Conservation (phyloP, 257 asterid species). For the Solanum raphanifolium region DNA sequence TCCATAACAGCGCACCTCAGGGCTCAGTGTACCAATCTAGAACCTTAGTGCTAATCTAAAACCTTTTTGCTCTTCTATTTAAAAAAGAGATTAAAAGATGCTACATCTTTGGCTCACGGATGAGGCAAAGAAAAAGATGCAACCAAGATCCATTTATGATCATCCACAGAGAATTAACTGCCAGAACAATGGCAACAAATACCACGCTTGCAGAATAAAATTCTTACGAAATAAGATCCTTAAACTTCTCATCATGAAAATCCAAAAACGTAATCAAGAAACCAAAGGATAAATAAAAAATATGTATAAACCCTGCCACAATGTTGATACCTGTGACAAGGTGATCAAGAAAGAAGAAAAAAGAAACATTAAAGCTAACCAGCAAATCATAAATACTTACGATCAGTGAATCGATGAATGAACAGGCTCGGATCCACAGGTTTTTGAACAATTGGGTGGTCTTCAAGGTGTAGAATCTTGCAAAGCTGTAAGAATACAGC, state of each 20-base stretch:
- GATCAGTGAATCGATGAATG: constrained; percentile 68
- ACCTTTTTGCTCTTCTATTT: neutral
- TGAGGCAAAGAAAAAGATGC: neutral
- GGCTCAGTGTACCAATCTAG: neutral
- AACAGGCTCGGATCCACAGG: constrained; percentile 93
- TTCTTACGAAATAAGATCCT: neutral
- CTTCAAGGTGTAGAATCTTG: constrained; percentile 60
- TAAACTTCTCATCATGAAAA: neutral
- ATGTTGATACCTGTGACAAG: neutral
- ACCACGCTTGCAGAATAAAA: neutral
- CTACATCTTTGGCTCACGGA: neutral
- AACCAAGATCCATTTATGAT: neutral
- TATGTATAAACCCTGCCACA: neutral
- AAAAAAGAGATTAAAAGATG: neutral
- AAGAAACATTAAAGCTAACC: neutral
- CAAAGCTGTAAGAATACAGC: constrained; percentile 86
- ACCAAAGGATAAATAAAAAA: neutral
- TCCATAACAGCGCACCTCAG: neutral
- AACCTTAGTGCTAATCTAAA: neutral
- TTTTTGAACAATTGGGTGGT: constrained; percentile 60
- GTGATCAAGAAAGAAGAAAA: neutral
- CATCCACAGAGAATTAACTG: neutral
- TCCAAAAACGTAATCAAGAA: neutral
- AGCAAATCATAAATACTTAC: constrained; percentile 26
- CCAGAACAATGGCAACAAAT: neutral